A percentile compares a stretch with the other conserved stretches of the same genome.
These are phyloP conservation scores for Syzygium malaccense DNA, from an alignment of 441 rosid species.

Conservation along the genomic window DNA sequence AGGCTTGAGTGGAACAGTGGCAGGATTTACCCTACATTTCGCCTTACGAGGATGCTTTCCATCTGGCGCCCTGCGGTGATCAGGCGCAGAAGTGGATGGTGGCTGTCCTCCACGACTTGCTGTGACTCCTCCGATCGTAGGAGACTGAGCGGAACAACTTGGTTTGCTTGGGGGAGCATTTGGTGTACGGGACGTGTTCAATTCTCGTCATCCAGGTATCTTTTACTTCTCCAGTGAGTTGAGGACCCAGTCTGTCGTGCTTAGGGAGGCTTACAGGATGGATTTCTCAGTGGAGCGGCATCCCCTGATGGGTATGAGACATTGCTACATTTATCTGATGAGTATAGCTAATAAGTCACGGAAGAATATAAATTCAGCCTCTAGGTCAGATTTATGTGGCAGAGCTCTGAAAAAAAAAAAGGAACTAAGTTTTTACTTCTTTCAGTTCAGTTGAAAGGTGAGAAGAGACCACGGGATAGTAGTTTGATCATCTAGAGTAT, in stretches of 20 bases:
- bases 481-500: neutral
- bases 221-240: conserved; percentile 75
- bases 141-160: conserved; percentile 67
- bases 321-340: conserved; percentile 67
- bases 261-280: conserved; percentile 70
- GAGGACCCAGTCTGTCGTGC: conserved; percentile 68
- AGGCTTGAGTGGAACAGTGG: conserved; percentile 70
- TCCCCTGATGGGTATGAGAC: conserved; percentile 75
- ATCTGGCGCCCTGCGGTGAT: conserved; percentile 48
- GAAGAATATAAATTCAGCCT: conserved; percentile 10
- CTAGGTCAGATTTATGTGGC: neutral
- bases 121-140: conserved; percentile 56
- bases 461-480: neutral
- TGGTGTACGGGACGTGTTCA: conserved; percentile 54
- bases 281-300: conserved; percentile 58
- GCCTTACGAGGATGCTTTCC: conserved; percentile 72
- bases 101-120: conserved; percentile 64
- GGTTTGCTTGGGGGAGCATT: conserved; percentile 50
- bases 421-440: neutral
- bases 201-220: conserved; percentile 69
- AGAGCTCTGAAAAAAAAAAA: neutral
- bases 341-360: conserved; percentile 23
- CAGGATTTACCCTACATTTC: conserved; percentile 76
- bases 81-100: conserved; percentile 80
- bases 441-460: neutral